These are phyloP conservation scores for Articulospora tetracladia DNA, from an alignment of 495 filamentous ascomycete genomes.

Conservation along the genomic window DNA sequence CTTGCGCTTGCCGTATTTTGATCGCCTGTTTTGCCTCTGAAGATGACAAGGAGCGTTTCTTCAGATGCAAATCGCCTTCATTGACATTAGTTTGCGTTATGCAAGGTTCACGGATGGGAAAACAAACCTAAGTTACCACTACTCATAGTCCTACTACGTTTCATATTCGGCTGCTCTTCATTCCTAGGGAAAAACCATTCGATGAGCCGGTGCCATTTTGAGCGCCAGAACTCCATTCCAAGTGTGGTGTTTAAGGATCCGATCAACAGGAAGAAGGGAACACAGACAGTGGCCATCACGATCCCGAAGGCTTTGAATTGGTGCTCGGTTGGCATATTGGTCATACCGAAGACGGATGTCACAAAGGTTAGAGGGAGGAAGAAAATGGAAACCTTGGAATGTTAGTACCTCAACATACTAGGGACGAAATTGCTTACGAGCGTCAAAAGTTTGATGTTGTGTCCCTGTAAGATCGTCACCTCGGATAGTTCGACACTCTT, in stretches of 20 bases:
- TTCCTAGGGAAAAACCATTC: neutral
- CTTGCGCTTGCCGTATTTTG: too few species aligned
- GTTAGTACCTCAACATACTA: neutral
- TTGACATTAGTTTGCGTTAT: too few species aligned
- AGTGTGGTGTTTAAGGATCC: slow-evolving; percentile 32
- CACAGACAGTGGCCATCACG: slow-evolving; percentile 34
- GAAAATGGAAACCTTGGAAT: slow-evolving; percentile 35
- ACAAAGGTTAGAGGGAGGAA: slow-evolving; percentile 44
- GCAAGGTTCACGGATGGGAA: too few species aligned
- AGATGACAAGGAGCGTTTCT: too few species aligned
- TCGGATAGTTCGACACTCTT: slow-evolving; percentile 29
- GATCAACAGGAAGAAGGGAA: slow-evolving; percentile 41
- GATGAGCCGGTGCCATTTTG: slow-evolving; percentile 2
- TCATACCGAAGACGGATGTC: slow-evolving; percentile 44
- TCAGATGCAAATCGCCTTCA: too few species aligned
- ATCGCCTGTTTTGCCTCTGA: too few species aligned
- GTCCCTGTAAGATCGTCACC: slow-evolving; percentile 31
- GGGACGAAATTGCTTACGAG: slow-evolving; percentile 17
- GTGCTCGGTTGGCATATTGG: slow-evolving; percentile 33
- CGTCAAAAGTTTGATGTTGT: slow-evolving; percentile 45
- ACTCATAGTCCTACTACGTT: too few species aligned
- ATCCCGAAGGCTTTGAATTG: slow-evolving; percentile 35
- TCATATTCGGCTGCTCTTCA: too few species aligned
- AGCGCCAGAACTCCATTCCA: slow-evolving; percentile 19
- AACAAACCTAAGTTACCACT: too few species aligned